A percentile compares a stretch with the other conserved stretches of the same genome.
These are phyloP conservation scores for Penicillium sclerotiorum DNA, from an alignment of 2,329 filamentous ascomycete species.

Conservation along the genomic window DNA sequence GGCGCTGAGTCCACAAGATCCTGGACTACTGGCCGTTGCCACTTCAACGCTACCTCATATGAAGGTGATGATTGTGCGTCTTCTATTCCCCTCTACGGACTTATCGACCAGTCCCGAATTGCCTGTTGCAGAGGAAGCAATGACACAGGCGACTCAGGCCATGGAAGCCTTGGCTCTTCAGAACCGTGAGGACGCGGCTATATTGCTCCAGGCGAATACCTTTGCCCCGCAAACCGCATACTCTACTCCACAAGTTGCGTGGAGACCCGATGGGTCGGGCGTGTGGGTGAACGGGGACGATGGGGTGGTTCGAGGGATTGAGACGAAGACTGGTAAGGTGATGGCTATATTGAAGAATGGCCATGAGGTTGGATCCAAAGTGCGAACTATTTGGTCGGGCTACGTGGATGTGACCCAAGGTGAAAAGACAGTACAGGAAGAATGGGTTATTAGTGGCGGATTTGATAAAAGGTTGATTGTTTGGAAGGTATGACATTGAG, in stretches of 20 bases:
- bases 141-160: slow-evolving; percentile 56
- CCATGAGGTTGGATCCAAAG: slow-evolving; percentile 61
- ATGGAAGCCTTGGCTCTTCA: slow-evolving; percentile 54
- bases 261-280: slow-evolving; percentile 64
- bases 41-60: slow-evolving; percentile 64
- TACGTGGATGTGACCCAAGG: slow-evolving; percentile 34
- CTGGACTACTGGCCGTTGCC: slow-evolving; percentile 59
- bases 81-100: slow-evolving; percentile 52
- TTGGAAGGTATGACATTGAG: slow-evolving; percentile 54
- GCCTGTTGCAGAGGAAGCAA: slow-evolving; percentile 9
- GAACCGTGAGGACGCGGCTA: slow-evolving; percentile 61
- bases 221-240: slow-evolving; percentile 66
- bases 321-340: slow-evolving; percentile 61
- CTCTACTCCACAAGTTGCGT: slow-evolving; percentile 63
- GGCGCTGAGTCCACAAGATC: slow-evolving; percentile 58
- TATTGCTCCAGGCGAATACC: slow-evolving; percentile 61
- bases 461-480: slow-evolving; percentile 65
- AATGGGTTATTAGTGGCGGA: slow-evolving; percentile 64
- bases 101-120: slow-evolving; percentile 18
- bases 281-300: slow-evolving; percentile 69
- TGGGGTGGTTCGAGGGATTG: slow-evolving; percentile 62
- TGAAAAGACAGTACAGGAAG: slow-evolving; percentile 39
- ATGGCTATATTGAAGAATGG: slow-evolving; percentile 52
- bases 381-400: slow-evolving; percentile 61
- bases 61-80: slow-evolving; percentile 62